Conservation (phyloP, 2,329 filamentous ascomycete genomes). For the Fusarium begoniae region DNA sequence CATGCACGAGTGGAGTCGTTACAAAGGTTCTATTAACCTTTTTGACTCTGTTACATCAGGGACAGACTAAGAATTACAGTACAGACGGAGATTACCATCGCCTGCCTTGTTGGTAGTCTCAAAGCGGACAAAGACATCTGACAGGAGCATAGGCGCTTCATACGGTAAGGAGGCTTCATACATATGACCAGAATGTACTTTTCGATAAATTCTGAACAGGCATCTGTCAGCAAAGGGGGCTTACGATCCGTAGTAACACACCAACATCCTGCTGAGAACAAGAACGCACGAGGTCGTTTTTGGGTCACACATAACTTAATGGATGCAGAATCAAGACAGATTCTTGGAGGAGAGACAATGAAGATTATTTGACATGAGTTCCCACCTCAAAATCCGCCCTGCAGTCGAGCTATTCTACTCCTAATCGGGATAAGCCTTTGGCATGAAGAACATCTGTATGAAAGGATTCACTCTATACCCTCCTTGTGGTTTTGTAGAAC, state of each 20-base stretch:
- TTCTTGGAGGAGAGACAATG: neutral
- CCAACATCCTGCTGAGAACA: neutral
- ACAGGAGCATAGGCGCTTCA: neutral
- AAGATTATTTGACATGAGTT: conserved; percentile 10
- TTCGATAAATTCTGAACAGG: neutral
- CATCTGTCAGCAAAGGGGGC: neutral
- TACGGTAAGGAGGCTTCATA: neutral
- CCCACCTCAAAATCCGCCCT: conserved; percentile 9
- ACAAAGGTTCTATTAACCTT: conserved; percentile 1
- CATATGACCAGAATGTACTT: neutral
- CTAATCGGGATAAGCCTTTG: conserved; percentile 4
- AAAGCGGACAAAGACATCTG: neutral
- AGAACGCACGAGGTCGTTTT: conserved; percentile 11
- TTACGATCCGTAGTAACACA: neutral
- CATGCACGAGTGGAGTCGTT: neutral
- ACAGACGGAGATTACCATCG: neutral
- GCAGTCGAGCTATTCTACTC: conserved; percentile 21
- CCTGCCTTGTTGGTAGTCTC: neutral
- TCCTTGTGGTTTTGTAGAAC: neutral
- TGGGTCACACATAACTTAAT: conserved; percentile 17
- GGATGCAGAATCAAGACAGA: conserved; percentile 16
- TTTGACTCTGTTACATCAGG: neutral
- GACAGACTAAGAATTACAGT: neutral
- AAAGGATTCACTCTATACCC: neutral
- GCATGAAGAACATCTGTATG: neutral